Evolutionary conservation across 768 basidiomycete species (phyloP).

Genomic region (Boletus coccyginus): DNA sequence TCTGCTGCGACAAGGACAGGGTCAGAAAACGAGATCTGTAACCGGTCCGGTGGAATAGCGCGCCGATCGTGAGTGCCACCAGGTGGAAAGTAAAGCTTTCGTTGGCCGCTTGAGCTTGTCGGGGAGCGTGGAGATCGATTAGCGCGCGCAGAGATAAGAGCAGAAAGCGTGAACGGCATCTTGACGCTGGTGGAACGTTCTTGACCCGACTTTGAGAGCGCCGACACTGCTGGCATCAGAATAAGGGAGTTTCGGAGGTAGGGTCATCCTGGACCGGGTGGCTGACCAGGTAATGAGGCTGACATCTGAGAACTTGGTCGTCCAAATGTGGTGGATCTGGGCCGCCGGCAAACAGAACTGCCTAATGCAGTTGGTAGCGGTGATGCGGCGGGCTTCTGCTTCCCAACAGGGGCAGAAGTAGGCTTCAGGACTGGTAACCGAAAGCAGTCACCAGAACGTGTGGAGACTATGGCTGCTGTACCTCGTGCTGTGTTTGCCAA

Average conservation of each 20-base stretch:
- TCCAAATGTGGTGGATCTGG: neutral
- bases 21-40: constrained; percentile 22
- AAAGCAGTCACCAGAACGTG: neutral
- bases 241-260: neutral
- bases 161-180: constrained; percentile 8
- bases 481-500: neutral
- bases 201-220: neutral
- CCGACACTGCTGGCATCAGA: neutral
- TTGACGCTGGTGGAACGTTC: constrained; percentile 7
- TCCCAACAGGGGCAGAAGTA: neutral
- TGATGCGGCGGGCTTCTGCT: neutral
- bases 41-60: constrained; percentile 9
- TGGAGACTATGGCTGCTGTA: neutral
- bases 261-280: neutral
- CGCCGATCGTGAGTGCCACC: constrained; percentile 10
- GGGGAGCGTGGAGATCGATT: neutral
- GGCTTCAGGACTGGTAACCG: neutral
- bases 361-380: neutral
- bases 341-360: neutral
- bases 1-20: constrained; percentile 23
- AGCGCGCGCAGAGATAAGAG: constrained; percentile 1
- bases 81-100: constrained; percentile 11
- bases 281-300: constrained; percentile 14
- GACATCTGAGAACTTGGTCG: neutral
- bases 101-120: neutral